phyloP scores from a whole-genome alignment of 768 basidiomycete species.

The Suillus plorans region DNA sequence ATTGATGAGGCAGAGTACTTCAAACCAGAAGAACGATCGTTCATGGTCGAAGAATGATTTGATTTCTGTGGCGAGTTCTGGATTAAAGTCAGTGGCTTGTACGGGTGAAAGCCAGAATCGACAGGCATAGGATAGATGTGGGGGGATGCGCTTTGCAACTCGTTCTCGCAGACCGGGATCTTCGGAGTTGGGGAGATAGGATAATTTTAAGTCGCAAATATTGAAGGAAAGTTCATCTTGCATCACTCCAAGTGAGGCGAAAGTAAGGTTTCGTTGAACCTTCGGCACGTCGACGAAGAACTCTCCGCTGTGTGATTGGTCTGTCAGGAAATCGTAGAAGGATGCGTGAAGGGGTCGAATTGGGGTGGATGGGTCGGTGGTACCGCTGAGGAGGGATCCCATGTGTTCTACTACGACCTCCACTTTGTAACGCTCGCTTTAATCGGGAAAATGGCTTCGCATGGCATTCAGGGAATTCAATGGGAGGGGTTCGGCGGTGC shows the following conservation, averaged over 20 bases:
- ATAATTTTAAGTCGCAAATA: neutral
- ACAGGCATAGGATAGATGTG: neutral
- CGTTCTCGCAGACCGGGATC: neutral
- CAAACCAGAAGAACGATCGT: neutral
- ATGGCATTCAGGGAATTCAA: neutral
- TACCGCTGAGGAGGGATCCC: neutral
- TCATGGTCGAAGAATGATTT: neutral
- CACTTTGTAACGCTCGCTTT: neutral
- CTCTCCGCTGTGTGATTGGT: neutral
- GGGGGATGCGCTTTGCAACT: neutral
- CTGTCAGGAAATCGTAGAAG: neutral
- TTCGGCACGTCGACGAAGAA: neutral
- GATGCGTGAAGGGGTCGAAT: neutral
- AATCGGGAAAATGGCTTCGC: neutral
- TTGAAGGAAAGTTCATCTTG: neutral
- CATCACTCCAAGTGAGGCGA: neutral
- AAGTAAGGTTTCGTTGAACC: neutral
- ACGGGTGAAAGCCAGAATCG: neutral
- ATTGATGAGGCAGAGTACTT: neutral
- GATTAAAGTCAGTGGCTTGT: neutral
- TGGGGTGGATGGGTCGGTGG: neutral
- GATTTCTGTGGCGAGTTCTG: neutral
- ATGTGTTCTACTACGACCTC: neutral
- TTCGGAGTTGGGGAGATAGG: neutral
- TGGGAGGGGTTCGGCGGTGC: neutral